Conservation (phyloP, 768 basidiomycete genomes). For the button mushroom (Agaricus bisporus) region DNA sequence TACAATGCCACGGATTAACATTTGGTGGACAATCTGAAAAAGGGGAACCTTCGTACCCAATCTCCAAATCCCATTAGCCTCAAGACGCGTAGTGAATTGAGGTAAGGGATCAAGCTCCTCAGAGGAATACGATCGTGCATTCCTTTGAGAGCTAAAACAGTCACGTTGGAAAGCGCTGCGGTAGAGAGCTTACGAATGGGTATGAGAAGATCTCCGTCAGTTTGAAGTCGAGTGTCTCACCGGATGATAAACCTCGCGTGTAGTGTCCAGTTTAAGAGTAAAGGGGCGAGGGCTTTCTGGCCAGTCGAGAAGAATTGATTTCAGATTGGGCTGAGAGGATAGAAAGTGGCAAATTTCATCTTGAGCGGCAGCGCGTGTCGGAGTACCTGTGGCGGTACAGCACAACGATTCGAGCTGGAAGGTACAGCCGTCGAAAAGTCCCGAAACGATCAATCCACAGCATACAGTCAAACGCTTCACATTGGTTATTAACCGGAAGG, state of each 20-base stretch:
- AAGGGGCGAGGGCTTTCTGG: neutral
- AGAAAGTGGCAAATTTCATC: neutral
- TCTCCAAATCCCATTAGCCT: neutral
- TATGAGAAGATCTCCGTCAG: neutral
- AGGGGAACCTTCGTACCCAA: too few species aligned
- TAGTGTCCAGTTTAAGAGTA: neutral
- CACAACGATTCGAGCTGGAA: neutral
- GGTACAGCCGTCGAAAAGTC: neutral
- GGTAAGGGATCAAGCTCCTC: neutral
- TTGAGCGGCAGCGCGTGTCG: neutral
- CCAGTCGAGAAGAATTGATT: neutral
- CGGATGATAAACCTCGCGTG: neutral
- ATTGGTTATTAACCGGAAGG: neutral
- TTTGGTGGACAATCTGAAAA: too few species aligned
- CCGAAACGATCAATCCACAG: neutral
- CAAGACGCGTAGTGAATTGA: neutral
- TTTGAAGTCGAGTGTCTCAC: neutral
- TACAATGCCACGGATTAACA: too few species aligned
- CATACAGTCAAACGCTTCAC: neutral
- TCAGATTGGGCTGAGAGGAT: neutral
- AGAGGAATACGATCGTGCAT: neutral
- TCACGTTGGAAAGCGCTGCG: too few species aligned
- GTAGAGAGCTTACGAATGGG: too few species aligned
- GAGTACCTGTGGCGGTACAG: neutral
- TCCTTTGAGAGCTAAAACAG: too few species aligned